phyloP scores from a whole-genome alignment of 2,329 filamentous ascomycete species.

The Lachnellula hyalina region DNA sequence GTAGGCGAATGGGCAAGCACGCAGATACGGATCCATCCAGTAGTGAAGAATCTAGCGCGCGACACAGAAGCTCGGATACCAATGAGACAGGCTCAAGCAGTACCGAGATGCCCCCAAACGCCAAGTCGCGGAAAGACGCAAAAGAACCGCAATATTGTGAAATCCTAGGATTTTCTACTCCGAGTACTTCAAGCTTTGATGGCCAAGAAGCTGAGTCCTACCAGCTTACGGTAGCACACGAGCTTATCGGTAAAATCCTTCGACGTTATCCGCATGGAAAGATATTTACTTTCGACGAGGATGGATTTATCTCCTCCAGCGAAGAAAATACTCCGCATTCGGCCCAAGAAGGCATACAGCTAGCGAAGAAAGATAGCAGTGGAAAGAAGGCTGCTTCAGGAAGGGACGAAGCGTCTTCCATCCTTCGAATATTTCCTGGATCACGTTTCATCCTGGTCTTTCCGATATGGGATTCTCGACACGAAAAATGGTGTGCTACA shows the following conservation, averaged over 20 bases:
- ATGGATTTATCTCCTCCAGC: conserved; percentile 2
- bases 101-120: neutral
- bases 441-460: neutral
- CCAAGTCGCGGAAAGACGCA: neutral
- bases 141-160: neutral
- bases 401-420: neutral
- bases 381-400: neutral
- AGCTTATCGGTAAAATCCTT: conserved; percentile 4
- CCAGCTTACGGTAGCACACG: neutral
- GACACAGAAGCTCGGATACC: neutral
- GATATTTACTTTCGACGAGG: conserved; percentile 7
- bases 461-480: conserved; percentile 6
- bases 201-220: neutral
- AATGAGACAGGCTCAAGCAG: neutral
- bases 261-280: conserved; percentile 9
- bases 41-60: neutral
- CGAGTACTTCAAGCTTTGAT: conserved; percentile 5
- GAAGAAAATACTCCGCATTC: neutral
- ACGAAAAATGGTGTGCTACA: conserved; percentile 25
- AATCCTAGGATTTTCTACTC: conserved; percentile 9
- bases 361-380: neutral
- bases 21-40: neutral
- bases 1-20: neutral
- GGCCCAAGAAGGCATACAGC: neutral
- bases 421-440: neutral